Base-by-base conservation (phyloP, 164 flowering plant species). In the Tinospora cordifolia region DNA sequence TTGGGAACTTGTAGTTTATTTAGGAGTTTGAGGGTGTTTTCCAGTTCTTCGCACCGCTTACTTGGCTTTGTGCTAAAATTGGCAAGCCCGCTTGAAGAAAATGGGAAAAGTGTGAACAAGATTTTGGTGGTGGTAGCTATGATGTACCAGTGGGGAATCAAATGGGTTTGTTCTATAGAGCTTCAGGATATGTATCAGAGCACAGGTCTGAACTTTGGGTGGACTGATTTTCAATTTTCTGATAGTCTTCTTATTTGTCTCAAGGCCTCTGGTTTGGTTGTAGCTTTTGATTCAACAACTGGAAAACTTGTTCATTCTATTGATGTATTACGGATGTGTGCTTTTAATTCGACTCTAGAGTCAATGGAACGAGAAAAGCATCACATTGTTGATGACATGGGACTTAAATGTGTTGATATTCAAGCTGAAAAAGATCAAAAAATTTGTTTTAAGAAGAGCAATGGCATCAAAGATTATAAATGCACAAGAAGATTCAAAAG, bases 151-250 rank as follows among this genome's bases (percentile, higher is more conserved):
- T 77, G 80, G 82, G 97, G 93, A 67, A 81, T 95, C 59, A 84
- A 86, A 67, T 95, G 96, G 97, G 72, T 89, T 78, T 89, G 82
- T 77, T 78, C 85, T 1, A 88, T 87, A 62, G 81, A 83, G 73
- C 89, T 91, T 76, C 71, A 62, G 22, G 79, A 72, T 69, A 75
- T 73, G 76, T 66, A 69, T 74, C 62, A 27, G 47, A 76, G 76
- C 72, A 47, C 36, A 24, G 80, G 78, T 36, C 69, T 51, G 7
- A 68, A 47, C 40, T 58, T 71, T 83, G 89, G 81, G 27, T 94
- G 99, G 98, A 71, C 74, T 24, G 99, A 94, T 74, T 92, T 94
- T 62, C 78, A 76, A 57, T 86, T 92, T 80, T 84, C 91, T 72
- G 86, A 82, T 64, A 77, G 81, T 63, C 81, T 86, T 81, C 87